phyloP scores from a whole-genome alignment of 2,329 filamentous ascomycete genomes.

The Xylaria sp. region DNA sequence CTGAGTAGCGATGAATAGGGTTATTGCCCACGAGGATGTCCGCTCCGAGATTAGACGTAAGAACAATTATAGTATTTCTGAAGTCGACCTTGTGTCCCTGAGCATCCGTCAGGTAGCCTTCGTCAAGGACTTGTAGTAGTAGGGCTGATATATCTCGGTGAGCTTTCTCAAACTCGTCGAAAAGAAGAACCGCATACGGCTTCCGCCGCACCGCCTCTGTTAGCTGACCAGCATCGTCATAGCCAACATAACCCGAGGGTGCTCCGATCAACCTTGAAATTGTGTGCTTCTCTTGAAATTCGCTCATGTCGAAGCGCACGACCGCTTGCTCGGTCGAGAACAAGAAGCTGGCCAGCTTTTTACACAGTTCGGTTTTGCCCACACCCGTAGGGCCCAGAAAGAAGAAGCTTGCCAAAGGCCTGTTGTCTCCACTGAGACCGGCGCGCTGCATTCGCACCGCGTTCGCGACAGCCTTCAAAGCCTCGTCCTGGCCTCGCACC shows the following conservation, averaged over 20 bases:
- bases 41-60: conserved; percentile 94
- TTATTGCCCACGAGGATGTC: conserved; percentile 86
- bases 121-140: conserved; percentile 92
- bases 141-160: conserved; percentile 94
- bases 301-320: conserved; percentile 95
- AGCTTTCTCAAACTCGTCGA: conserved; percentile 98
- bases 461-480: conserved; percentile 88
- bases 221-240: conserved; percentile 94
- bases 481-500: conserved; percentile 93
- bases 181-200: conserved; percentile 92
- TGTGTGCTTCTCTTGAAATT: conserved; percentile 98
- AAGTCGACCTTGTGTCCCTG: conserved; percentile 98
- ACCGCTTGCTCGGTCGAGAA: conserved; percentile 94
- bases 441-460: conserved; percentile 94
- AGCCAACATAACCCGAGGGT: conserved; percentile 94
- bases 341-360: conserved; percentile 91
- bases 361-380: conserved; percentile 96
- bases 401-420: conserved; percentile 94
- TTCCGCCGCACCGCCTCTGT: conserved; percentile 95
- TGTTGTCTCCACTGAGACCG: conserved; percentile 89
- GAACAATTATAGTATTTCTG: conserved; percentile 93
- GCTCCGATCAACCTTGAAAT: conserved; percentile 92
- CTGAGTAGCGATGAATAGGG: conserved; percentile 69
- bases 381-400: conserved; percentile 97
- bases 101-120: conserved; percentile 93